These are phyloP conservation scores for Tetrahymena thermophila DNA, from an alignment of 73 alveolate species.

Conservation along the genomic window DNA sequence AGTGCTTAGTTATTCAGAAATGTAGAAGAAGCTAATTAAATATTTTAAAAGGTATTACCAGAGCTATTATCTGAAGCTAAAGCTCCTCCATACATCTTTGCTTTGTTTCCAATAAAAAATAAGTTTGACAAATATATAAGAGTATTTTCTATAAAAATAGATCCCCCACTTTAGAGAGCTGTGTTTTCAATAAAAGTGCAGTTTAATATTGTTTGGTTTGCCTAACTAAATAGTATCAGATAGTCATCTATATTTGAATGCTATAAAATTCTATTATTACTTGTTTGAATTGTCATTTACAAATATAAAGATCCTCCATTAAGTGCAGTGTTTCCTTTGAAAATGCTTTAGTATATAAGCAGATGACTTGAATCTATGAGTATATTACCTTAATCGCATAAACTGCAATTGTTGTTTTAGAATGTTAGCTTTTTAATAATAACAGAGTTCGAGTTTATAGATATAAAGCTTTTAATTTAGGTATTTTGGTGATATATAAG, in stretches of 20 bases:
- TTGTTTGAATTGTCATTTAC: neutral
- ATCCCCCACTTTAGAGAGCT: neutral
- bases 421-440: no score
- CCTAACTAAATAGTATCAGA: neutral
- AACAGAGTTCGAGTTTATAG: neutral
- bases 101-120: neutral
- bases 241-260: neutral
- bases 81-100: neutral
- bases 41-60: no score
- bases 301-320: neutral
- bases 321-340: neutral
- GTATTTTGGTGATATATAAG: neutral
- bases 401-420: neutral
- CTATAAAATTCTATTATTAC: neutral
- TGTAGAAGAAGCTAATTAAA: neutral
- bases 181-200: neutral
- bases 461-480: neutral
- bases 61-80: neutral
- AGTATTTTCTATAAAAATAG: neutral
- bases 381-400: neutral
- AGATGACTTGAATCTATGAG: neutral
- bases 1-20: neutral
- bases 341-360: neutral
- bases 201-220: neutral
- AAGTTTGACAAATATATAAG: neutral